Evolutionary conservation across 331 rosid genomes (phyloP), one percentile per base, ranked within the genome.

Genomic region (Quercus phellos): DNA sequence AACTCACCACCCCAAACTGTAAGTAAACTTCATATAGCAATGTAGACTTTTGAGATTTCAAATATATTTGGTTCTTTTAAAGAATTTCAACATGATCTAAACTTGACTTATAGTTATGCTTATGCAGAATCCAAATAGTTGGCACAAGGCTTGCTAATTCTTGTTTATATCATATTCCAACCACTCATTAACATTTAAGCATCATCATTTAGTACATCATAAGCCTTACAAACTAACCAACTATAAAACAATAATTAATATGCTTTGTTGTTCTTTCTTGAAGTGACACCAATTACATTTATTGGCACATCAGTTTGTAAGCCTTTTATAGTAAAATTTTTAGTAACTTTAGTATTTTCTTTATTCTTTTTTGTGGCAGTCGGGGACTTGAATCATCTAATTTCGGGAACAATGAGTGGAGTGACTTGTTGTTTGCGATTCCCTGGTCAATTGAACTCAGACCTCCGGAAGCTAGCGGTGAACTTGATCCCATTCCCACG

Each of bases 401-500:
- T 90, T 70, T 90, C 94, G 7, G 88, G 86, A 81, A 88, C 92
- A 18, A 90, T 88, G 94, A 88, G 92, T 74, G 94, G 94, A 66
- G 94, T 90, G 27, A 90, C 94, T 68, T 88, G 92, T 53, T 90
- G 94, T 70, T 71, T 90, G 43, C 77, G 94, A 72, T 90, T 90
- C 74, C 94, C 94, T 0, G 94, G 94, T 70, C 94, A 90, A 63
- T 85, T 90, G 69, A 90, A 90, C 77, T 88, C 94, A 13, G 92
- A 89, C 72, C 86, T 89, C 6, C 42, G 92, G 50, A 89, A 89
- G 79, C 70, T 90, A 54, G 94, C 94, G 0, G 94, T 90, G 80
- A 90, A 90, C 77, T 83, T 90, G 35, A 83, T 90, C 81, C 94
- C 94, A 35, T 90, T 91, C 79, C 96, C 96, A 13, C 77, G 96